phyloP scores from a whole-genome alignment of 345 rosid species.

The Abelmoschus esculentus region DNA sequence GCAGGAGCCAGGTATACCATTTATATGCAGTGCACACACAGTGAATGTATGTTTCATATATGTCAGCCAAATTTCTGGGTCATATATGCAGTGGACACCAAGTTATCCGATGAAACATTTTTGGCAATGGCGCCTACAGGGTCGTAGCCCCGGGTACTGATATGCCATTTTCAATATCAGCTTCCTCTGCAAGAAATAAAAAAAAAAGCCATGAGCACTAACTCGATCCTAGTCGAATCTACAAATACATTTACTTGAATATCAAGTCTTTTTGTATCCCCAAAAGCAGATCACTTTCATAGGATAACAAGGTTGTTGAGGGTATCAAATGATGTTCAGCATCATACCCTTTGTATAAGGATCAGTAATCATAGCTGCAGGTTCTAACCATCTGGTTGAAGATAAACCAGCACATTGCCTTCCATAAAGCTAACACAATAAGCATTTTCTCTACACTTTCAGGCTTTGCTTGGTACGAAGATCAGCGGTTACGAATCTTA shows the following conservation, averaged over 20 bases:
- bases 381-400: background rate
- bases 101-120: background rate
- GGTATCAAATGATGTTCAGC: background rate
- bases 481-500: background rate
- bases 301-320: background rate
- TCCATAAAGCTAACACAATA: background rate
- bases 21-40: too few species aligned
- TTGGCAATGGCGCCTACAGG: background rate
- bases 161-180: conserved; percentile 13
- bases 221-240: background rate
- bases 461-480: background rate
- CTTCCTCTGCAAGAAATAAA: conserved; percentile 59
- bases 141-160: background rate
- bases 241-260: background rate
- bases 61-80: too few species aligned
- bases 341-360: background rate
- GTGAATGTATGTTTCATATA: too few species aligned
- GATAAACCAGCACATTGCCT: background rate
- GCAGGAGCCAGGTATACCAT: too few species aligned
- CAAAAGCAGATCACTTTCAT: background rate
- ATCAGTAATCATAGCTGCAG: background rate
- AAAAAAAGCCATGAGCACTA: background rate
- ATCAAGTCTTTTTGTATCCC: background rate
- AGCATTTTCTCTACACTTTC: background rate
- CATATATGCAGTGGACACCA: too few species aligned